phyloP scores from a whole-genome alignment of 768 basidiomycete species.

The Russula olivacea region DNA sequence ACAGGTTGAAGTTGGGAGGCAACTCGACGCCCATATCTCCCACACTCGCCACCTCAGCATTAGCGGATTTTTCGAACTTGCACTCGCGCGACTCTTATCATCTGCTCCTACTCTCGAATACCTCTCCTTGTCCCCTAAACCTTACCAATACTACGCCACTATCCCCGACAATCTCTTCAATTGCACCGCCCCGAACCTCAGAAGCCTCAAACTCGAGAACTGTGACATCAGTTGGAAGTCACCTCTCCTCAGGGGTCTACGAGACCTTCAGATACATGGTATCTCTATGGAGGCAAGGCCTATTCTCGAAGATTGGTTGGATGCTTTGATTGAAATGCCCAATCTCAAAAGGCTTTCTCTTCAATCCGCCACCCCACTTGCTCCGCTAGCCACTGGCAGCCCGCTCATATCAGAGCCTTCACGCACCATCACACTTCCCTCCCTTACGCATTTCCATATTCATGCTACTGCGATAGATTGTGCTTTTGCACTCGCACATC shows the following conservation, averaged over 20 bases:
- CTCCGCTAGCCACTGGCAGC: too few relatives aligned
- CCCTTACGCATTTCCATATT: background rate
- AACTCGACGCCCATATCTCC: background rate
- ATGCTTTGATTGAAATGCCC: background rate
- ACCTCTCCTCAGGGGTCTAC: background rate
- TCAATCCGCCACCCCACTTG: background rate
- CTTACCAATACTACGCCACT: too few relatives aligned
- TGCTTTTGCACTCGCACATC: conserved; percentile 1
- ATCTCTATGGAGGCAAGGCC: background rate
- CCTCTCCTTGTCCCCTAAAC: background rate
- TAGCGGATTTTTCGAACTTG: too few relatives aligned
- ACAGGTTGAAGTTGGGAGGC: background rate
- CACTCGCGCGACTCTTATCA: too few relatives aligned
- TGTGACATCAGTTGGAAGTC: background rate
- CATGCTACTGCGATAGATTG: background rate
- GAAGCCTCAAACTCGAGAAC: background rate
- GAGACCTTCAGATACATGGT: background rate
- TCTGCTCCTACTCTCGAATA: too few relatives aligned
- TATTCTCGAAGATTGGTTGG: background rate
- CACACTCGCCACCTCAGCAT: too few relatives aligned
- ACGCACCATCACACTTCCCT: background rate
- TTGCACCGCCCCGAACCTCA: background rate
- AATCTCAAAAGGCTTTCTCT: background rate
- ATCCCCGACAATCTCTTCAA: background rate
- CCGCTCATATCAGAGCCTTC: too few relatives aligned